These are phyloP conservation scores for Triadica sebifera DNA, from an alignment of 345 rosid genomes.

Conservation along the genomic window DNA sequence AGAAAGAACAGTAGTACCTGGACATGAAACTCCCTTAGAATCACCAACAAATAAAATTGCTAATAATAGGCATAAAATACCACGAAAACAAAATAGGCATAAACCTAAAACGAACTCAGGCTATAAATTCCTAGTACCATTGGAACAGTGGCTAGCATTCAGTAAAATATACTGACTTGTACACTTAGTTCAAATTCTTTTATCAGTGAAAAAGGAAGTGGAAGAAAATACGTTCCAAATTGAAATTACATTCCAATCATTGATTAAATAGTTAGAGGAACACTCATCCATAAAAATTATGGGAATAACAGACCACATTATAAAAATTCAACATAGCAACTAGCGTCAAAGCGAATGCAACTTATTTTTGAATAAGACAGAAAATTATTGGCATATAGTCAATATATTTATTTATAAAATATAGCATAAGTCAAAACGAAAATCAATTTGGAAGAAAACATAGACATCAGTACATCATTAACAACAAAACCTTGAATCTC, in stretches of 20 bases:
- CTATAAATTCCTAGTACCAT: background rate
- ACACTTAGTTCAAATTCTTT: background rate
- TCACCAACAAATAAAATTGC: background rate
- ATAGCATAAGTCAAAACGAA: conserved; percentile 6
- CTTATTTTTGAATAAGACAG: background rate
- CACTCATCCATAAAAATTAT: background rate
- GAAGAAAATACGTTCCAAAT: too few relatives aligned
- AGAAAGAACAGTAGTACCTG: conserved; percentile 75
- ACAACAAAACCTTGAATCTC: conserved; percentile 72
- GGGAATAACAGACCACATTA: background rate
- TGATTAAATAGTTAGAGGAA: background rate
- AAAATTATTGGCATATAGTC: background rate
- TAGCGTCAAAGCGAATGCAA: background rate
- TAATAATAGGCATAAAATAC: background rate
- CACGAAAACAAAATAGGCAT: background rate
- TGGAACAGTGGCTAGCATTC: background rate
- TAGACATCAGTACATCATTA: conserved; percentile 3
- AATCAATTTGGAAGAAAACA: background rate
- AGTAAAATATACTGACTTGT: background rate
- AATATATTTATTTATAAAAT: background rate
- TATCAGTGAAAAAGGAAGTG: background rate
- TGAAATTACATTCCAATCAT: background rate
- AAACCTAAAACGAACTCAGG: background rate
- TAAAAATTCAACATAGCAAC: background rate
- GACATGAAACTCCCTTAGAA: conserved; percentile 22